These are phyloP conservation scores for Pythium chondricola DNA, from an alignment of 352 stramenopile species.

Conservation along the genomic window DNA sequence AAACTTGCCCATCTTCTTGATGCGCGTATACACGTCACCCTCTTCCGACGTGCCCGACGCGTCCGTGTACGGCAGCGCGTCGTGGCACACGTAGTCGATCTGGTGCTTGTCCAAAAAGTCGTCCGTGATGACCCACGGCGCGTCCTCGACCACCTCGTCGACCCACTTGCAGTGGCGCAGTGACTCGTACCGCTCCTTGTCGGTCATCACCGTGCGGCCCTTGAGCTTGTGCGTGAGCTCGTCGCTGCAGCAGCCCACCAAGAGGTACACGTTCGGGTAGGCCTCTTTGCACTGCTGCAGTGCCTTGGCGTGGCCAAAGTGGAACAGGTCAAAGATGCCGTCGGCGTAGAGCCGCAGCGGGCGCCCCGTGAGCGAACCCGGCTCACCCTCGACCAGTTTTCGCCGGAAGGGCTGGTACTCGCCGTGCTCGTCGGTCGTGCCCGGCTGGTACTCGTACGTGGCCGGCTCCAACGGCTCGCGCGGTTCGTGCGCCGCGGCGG, in stretches of 20 bases:
- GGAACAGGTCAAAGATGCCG: constrained; percentile 88
- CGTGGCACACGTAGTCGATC: constrained; percentile 88
- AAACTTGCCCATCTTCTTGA: constrained; percentile 86
- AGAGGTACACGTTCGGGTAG: constrained; percentile 79
- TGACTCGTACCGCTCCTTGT: constrained; percentile 83
- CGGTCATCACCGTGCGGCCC: constrained; percentile 83
- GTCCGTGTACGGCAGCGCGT: constrained; percentile 82
- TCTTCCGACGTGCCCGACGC: constrained; percentile 62
- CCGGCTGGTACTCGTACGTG: constrained; percentile 16
- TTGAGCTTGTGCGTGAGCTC: constrained; percentile 85
- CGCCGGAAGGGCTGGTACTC: constrained; percentile 57
- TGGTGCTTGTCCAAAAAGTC: constrained; percentile 80
- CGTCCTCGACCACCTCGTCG: constrained; percentile 82
- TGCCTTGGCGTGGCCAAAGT: constrained; percentile 83
- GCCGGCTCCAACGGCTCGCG: constrained; percentile 10
- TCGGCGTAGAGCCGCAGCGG: constrained; percentile 83
- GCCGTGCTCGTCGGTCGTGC: constrained; percentile 15
- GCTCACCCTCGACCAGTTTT: constrained; percentile 52
- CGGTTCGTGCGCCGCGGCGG: constrained; percentile 9
- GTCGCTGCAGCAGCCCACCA: constrained; percentile 86
- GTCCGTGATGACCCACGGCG: constrained; percentile 82
- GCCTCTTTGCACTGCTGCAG: constrained; percentile 85
- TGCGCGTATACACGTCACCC: constrained; percentile 79
- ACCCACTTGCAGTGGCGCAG: constrained; percentile 86
- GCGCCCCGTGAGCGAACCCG: constrained; percentile 62